Evolutionary conservation across 768 basidiomycete species (phyloP), one percentile per base, ranked within the genome.

Genomic region (Cyclocybe cylindracea): DNA sequence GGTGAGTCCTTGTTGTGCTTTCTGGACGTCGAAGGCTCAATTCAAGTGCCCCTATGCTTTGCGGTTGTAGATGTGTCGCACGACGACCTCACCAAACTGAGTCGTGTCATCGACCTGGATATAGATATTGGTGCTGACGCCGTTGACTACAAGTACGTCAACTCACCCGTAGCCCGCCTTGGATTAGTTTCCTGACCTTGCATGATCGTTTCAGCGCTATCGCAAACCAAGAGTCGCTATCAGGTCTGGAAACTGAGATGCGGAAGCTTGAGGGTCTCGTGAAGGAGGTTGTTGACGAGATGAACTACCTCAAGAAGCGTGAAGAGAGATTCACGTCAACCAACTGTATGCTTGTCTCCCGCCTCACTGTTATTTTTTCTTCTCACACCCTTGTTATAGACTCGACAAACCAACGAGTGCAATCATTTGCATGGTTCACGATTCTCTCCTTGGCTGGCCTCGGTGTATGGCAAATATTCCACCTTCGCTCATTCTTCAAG

Each of bases 61-160:
- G 36, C 35, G 9, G 37, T 49, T 53, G 36, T 50, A 86, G 85
- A 77, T 14, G 68, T 79, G 14, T 70, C 76, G 18, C 63, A 66
- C 41, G 76, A 78, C 19, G 71, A 85, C 46, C 75, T 74, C 2
- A 63, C 70, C 32, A 78, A 80, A 49, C 73, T 83, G 57, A 70
- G 75, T 37, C 81, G 93, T 11, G 81, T 89, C 37, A 70, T 99
- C 54, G 96, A 99, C 75, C 74, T 98, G 51, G 97, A 99, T 64
- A 83, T 98, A 35, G 97, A 99, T 64, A 95, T 99, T 67, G 97
- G 97, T 33, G 95, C 96, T 10, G 96, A 98, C 62, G 97, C 97
- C 2, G 88, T 98, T 35, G 97, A 99, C 72, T 98, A 98, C 80
- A 98, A 99, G 94, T 96, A 63, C 57, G 89, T 74, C 8, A 35